Conservation (phyloP, 257 asterid species). For the Knoxia roxburghii region DNA sequence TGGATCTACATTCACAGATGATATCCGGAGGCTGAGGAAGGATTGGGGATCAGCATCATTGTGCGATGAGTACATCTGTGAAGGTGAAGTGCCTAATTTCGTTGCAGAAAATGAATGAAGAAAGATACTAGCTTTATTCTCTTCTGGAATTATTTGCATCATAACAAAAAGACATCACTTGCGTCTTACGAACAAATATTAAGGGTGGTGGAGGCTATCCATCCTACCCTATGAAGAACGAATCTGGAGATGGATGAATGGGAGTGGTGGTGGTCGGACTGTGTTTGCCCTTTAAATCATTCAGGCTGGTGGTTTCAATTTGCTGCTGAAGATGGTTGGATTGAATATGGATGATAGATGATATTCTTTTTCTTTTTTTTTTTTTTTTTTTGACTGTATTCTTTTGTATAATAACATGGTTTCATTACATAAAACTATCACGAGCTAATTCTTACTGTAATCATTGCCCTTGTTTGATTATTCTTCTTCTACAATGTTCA, state of each 20-base stretch:
- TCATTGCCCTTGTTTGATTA: too few species aligned
- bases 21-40: conserved; percentile 79
- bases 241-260: conserved; percentile 9
- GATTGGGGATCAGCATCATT: conserved; percentile 88
- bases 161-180: too few species aligned
- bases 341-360: too few species aligned
- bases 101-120: conserved; percentile 73
- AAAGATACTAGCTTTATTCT: background rate
- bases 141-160: conserved; percentile 13
- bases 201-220: background rate
- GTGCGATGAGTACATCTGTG: conserved; percentile 88
- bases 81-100: conserved; percentile 71
- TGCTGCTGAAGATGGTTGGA: conserved; percentile 1
- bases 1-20: conserved; percentile 97
- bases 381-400: too few species aligned
- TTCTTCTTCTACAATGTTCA: too few species aligned
- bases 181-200: too few species aligned
- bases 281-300: too few species aligned
- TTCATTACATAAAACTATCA: background rate
- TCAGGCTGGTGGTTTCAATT: background rate
- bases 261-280: too few species aligned
- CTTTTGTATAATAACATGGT: conserved; percentile 21
- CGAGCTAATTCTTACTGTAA: too few species aligned
- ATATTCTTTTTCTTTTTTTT: conserved; percentile 12
- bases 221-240: background rate